Conservation (phyloP, 78 protist genomes). For the Reticulomyxa filosa region DNA sequence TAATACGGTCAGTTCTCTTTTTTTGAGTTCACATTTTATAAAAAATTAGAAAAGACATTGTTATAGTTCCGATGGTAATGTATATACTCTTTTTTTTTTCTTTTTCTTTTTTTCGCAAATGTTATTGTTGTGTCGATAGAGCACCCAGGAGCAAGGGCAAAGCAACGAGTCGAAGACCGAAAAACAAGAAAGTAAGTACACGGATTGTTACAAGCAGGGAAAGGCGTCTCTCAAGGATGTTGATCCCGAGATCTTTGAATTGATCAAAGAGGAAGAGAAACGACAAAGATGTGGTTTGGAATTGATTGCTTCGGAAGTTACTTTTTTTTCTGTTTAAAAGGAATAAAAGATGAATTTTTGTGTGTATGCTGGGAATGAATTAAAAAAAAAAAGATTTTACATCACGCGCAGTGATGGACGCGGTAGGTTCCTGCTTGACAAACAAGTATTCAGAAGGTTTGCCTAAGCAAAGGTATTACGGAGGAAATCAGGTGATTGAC, state of each 20-base stretch:
- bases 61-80: too few relatives aligned
- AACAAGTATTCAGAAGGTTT: conserved; percentile 69
- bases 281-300: conserved; percentile 51
- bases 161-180: too few relatives aligned
- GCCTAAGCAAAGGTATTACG: conserved; percentile 42
- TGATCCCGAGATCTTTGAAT: conserved; percentile 34
- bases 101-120: too few relatives aligned
- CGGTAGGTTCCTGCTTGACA: conserved; percentile 45
- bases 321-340: neutral
- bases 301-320: conserved; percentile 48
- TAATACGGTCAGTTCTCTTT: too few relatives aligned
- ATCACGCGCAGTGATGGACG: conserved; percentile 38
- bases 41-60: too few relatives aligned
- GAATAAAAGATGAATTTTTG: neutral
- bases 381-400: conserved; percentile 68
- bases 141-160: too few relatives aligned
- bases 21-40: too few relatives aligned
- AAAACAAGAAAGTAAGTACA: too few relatives aligned
- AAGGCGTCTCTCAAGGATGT: conserved; percentile 9
- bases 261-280: conserved; percentile 28
- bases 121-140: too few relatives aligned
- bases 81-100: too few relatives aligned
- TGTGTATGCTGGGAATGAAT: neutral
- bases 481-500: conserved; percentile 50
- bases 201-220: too few relatives aligned